Evolutionary conservation across 768 basidiomycete genomes (phyloP).

Genomic region (Pleurotus giganteus): DNA sequence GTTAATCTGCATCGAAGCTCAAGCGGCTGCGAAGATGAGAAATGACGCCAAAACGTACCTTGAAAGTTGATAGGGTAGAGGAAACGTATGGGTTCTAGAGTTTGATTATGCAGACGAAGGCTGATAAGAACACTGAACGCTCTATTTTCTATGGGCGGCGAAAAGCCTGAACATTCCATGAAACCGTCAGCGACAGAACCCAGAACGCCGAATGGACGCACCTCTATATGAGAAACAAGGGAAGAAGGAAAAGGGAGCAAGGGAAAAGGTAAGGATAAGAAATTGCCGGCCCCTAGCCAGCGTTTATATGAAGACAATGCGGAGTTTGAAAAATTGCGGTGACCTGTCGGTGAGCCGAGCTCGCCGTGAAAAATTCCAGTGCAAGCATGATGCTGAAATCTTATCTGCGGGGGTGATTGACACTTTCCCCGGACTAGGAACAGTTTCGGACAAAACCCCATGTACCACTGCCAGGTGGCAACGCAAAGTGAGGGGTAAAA

Average conservation of each 20-base stretch:
- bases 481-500: conserved; percentile 16
- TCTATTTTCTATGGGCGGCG: conserved; percentile 54
- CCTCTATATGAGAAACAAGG: conserved; percentile 37
- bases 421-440: conserved; percentile 7
- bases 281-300: conserved; percentile 20
- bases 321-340: conserved; percentile 40
- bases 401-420: conserved; percentile 8
- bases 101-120: conserved; percentile 47
- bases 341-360: conserved; percentile 15
- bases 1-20: conserved; percentile 38
- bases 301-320: conserved; percentile 31
- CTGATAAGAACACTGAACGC: conserved; percentile 60
- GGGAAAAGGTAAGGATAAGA: conserved; percentile 27
- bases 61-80: conserved; percentile 31
- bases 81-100: conserved; percentile 29
- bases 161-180: conserved; percentile 27
- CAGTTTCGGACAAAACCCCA: not conserved
- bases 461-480: conserved; percentile 19
- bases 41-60: conserved; percentile 33
- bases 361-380: conserved; percentile 16
- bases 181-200: conserved; percentile 13
- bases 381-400: conserved; percentile 1
- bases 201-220: conserved; percentile 15
- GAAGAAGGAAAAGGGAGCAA: conserved; percentile 32
- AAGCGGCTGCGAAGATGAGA: conserved; percentile 9